These are phyloP conservation scores for Delphinella strobiligena DNA, from an alignment of 2,329 filamentous ascomycete genomes.

Conservation along the genomic window DNA sequence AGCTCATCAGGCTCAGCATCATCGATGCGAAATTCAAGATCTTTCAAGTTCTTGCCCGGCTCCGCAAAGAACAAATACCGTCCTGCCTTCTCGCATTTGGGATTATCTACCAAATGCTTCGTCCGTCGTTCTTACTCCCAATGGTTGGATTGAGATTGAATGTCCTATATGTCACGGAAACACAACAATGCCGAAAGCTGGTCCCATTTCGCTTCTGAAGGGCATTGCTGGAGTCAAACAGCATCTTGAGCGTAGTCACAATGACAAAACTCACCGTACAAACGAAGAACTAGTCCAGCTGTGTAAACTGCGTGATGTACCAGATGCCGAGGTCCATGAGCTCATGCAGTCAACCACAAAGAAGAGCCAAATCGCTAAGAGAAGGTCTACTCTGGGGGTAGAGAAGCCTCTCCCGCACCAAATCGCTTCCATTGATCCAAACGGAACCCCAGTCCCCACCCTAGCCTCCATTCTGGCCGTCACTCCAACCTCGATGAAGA, in stretches of 20 bases:
- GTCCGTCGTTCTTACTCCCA: not conserved
- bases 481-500: too few relatives aligned
- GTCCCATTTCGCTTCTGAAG: not conserved
- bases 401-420: not conserved
- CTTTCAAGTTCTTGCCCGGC: not conserved
- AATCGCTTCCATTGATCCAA: too few relatives aligned
- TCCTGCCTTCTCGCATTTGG: not conserved
- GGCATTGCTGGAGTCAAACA: not conserved
- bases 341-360: not conserved
- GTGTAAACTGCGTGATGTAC: not conserved
- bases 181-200: not conserved
- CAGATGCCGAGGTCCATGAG: not conserved
- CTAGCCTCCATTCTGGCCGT: too few relatives aligned
- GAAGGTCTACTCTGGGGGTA: not conserved
- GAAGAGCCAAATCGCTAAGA: not conserved
- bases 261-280: not conserved
- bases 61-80: too few relatives aligned
- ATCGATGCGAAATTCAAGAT: not conserved
- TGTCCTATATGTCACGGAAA: not conserved
- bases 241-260: not conserved
- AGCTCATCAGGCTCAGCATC: too few relatives aligned
- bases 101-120: not conserved
- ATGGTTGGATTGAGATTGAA: not conserved
- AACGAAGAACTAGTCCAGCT: not conserved
- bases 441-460: too few relatives aligned